Conservation (phyloP, 2,329 filamentous ascomycete genomes). For the Herpotrichia juniperi region DNA sequence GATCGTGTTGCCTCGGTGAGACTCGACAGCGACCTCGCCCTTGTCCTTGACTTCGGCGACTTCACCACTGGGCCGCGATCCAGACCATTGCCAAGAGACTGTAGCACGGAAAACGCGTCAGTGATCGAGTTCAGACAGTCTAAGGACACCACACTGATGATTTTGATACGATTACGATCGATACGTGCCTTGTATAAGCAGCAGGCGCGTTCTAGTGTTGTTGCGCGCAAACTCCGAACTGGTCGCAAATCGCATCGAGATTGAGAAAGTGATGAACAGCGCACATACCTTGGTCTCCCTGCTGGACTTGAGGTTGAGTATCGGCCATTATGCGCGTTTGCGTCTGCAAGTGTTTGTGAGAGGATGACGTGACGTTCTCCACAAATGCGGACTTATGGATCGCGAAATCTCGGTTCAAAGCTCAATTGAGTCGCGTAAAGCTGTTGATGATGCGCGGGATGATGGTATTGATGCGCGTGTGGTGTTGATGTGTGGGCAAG, state of each 20-base stretch:
- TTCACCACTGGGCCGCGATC: slow-evolving; percentile 61
- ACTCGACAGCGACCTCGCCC: slow-evolving; percentile 65
- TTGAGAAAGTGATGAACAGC: neutral
- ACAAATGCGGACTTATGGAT: slow-evolving; percentile 23
- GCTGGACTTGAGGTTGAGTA: slow-evolving; percentile 32
- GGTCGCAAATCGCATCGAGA: slow-evolving; percentile 1
- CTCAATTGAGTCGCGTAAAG: slow-evolving; percentile 33
- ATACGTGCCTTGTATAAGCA: slow-evolving; percentile 14
- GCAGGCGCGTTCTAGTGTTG: slow-evolving; percentile 5
- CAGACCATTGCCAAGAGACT: slow-evolving; percentile 70
- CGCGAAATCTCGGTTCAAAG: slow-evolving; percentile 21
- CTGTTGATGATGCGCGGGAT: slow-evolving; percentile 19
- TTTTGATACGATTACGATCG: slow-evolving; percentile 19
- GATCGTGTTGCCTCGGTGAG: slow-evolving; percentile 67
- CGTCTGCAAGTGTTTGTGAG: slow-evolving; percentile 17
- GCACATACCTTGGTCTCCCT: slow-evolving; percentile 45
- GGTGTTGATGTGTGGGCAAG: slow-evolving; percentile 20
- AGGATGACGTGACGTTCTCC: slow-evolving; percentile 34
- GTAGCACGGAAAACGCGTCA: slow-evolving; percentile 10
- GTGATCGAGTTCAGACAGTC: slow-evolving; percentile 1
- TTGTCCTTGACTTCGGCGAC: slow-evolving; percentile 64
- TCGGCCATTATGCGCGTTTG: slow-evolving; percentile 39
- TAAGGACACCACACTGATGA: slow-evolving; percentile 27
- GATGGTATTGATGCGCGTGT: slow-evolving; percentile 29
- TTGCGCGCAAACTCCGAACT: slow-evolving; percentile 2